phyloP scores from a whole-genome alignment of 2,329 filamentous ascomycete genomes.

The Ambrosiella xylebori region DNA sequence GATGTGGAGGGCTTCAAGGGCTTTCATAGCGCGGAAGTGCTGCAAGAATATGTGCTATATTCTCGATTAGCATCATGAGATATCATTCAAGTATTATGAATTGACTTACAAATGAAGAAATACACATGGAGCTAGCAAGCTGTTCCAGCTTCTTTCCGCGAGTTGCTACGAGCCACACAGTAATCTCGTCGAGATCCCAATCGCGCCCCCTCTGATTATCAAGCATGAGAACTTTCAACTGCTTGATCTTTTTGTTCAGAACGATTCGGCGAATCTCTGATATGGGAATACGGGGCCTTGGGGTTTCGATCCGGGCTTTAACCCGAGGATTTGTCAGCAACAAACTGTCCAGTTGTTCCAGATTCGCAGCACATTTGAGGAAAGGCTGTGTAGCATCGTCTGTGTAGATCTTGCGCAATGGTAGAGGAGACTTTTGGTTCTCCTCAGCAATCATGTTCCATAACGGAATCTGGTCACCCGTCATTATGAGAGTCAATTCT shows the following conservation, averaged over 20 bases:
- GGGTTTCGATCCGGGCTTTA: conserved; percentile 35
- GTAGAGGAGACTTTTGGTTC: conserved; percentile 32
- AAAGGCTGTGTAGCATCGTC: conserved; percentile 43
- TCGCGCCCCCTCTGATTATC: conserved; percentile 32
- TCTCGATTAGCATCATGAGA: neutral
- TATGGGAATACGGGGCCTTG: conserved; percentile 32
- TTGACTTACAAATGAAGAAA: conserved; percentile 34
- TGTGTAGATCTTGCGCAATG: conserved; percentile 41
- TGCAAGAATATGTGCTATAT: conserved; percentile 40
- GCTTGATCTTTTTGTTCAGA: conserved; percentile 39
- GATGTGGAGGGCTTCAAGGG: conserved; percentile 38
- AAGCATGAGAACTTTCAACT: conserved; percentile 40
- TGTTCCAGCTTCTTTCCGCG: conserved; percentile 35
- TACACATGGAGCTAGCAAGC: conserved; percentile 37
- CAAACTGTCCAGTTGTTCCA: conserved; percentile 38
- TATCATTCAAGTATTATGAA: neutral
- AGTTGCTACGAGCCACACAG: conserved; percentile 35
- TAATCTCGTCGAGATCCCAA: conserved; percentile 42
- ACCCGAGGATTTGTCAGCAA: conserved; percentile 38
- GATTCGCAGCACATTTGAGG: conserved; percentile 33
- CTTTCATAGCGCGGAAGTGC: conserved; percentile 28
- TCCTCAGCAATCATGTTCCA: conserved; percentile 40
- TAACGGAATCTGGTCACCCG: conserved; percentile 42
- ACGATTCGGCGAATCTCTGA: conserved; percentile 40
- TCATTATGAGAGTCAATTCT: conserved; percentile 43